Base-by-base conservation (phyloP, 768 basidiomycete species). In the Lactarius psammicola region DNA sequence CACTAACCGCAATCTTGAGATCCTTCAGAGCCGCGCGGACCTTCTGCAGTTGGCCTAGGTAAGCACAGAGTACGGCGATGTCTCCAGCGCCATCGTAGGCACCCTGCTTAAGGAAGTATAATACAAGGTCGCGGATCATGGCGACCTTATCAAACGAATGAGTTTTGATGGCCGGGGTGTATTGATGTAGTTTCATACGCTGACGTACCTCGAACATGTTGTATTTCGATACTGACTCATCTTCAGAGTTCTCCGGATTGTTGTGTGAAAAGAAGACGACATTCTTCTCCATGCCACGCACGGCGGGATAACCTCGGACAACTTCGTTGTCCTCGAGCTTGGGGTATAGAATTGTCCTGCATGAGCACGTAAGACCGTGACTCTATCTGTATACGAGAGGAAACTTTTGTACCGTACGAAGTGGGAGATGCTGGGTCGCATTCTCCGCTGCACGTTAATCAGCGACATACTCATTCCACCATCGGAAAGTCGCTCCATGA, bases 391-490 rank as follows among this genome's bases (percentile, higher is more conserved):
- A 17, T 46, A 36, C 34, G 18, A 13, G 18, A 40, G 26, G 55
- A 60, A 7, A 40, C 46, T 28, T n/a, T 63, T 74, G n/a, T 64
- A 84, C 87, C 86, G 74, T 66, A 87, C 82, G 9, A 90, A 75
- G 42, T 81, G 79, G 0, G 89, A 86, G 51, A 92, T 90, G 4
- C 74, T 70, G 0, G 90, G 90, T 8, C 88, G 79, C 91, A 92
- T 92, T 15, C 91, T 81, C 1, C 90, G 78, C 72, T 92, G 90
- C 0, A 89, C 83, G 69, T 87, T 80, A 17, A 92, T 85, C 40
- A 80, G 81, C 1, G 88, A 87, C 89, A 92, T 90, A 0, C 80
- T 74, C 34, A 89, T 72, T 10, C 85, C 84, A 26, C 78, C 79
- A 7, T 69, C 72, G 0, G 88, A 81, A 10, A 92, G 77, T 17